Percentiles rank a stretch among this genome's conserved stretches.
These are phyloP conservation scores for Paxillus ammoniavirescens DNA, from an alignment of 768 basidiomycete species.

Conservation along the genomic window DNA sequence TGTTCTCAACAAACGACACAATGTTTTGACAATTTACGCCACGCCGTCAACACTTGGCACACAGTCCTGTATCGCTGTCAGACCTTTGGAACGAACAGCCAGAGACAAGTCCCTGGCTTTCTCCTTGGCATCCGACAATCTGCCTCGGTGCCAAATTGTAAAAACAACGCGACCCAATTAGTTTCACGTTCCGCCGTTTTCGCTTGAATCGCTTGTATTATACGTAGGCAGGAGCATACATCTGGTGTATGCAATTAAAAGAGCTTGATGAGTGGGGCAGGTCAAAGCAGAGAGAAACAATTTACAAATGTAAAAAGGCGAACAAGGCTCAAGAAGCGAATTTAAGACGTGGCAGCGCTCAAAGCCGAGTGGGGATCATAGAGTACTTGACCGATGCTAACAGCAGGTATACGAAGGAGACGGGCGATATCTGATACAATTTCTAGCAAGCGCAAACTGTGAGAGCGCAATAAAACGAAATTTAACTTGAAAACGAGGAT, in stretches of 20 bases:
- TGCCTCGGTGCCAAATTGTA: too few species aligned
- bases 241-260: conserved; percentile 18
- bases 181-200: neutral
- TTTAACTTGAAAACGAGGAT: conserved; percentile 2
- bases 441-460: conserved; percentile 19
- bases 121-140: too few species aligned
- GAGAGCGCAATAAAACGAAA: conserved; percentile 11
- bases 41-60: too few species aligned
- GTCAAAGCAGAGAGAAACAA: neutral
- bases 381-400: conserved; percentile 8
- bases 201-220: conserved; percentile 12
- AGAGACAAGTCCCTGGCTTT: too few species aligned
- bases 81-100: too few species aligned
- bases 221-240: conserved; percentile 12
- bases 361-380: conserved; percentile 26
- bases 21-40: too few species aligned
- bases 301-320: conserved; percentile 3
- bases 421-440: conserved; percentile 20
- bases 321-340: conserved; percentile 7
- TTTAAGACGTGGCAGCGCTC: conserved; percentile 1
- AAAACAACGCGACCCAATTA: too few species aligned
- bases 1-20: too few species aligned
- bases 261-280: conserved; percentile 4
- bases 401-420: conserved; percentile 19
- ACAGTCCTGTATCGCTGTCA: too few species aligned